These are phyloP conservation scores for Leishmania major DNA, from an alignment of 208 protist genomes.

Conservation along the genomic window DNA sequence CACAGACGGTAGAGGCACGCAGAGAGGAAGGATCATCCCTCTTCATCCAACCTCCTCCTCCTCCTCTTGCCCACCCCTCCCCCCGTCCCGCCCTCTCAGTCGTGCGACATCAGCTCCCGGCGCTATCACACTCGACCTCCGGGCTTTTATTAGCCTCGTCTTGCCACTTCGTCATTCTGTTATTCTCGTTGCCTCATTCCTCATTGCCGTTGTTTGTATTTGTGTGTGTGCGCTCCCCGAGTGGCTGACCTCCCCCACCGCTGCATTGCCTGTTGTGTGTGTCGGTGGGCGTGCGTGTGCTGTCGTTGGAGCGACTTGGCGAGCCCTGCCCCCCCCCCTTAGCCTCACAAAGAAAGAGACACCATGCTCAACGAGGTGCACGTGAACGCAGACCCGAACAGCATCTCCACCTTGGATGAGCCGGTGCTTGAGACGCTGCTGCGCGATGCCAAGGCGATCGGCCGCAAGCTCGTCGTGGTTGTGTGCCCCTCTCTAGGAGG, in stretches of 20 bases:
- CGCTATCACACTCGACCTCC: neutral
- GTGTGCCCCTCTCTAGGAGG: conserved; percentile 54
- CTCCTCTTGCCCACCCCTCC: neutral
- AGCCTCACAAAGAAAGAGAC: neutral
- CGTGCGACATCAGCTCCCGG: neutral
- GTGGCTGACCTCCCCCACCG: neutral
- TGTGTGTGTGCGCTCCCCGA: neutral
- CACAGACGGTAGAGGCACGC: neutral
- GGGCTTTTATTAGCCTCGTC: neutral
- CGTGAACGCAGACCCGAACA: conserved; percentile 41
- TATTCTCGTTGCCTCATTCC: neutral
- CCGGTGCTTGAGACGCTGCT: conserved; percentile 59
- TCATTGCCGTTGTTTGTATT: no score
- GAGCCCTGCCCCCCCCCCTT: neutral
- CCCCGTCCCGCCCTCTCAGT: neutral
- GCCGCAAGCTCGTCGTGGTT: conserved; percentile 70
- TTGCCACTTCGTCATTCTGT: neutral
- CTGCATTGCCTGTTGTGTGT: no score
- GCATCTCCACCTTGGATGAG: conserved; percentile 72
- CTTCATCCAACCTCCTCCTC: neutral
- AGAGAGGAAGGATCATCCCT: neutral
- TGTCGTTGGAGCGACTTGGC: neutral
- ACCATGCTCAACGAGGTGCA: conserved; percentile 27
- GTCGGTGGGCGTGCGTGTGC: neutral
- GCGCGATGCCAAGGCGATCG: conserved; percentile 75